Evolutionary conservation across 129 eudicot genomes (phyloP), one percentile per base, ranked within the genome.

Genomic region (Lonicera japonica): DNA sequence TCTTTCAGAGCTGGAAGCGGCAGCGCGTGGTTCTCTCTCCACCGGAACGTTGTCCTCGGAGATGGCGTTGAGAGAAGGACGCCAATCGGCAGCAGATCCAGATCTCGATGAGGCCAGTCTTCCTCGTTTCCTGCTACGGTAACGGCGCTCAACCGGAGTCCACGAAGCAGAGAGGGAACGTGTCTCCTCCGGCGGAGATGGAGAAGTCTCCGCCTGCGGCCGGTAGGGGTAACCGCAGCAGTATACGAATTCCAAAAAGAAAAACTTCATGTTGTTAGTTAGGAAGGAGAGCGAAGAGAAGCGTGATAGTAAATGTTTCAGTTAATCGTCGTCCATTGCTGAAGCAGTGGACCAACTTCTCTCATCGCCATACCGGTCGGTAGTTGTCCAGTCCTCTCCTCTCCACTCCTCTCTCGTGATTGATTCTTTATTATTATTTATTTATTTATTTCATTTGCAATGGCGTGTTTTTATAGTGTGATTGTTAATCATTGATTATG

Each of bases 21-120:
- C 36, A 0, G 22, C 24, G 29, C 60, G 46, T 11, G 34, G 14
- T 3, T 16, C 11, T 64, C 60, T 36, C 50, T 52, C 58, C 4
- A 36, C 69, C 11, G 36, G 50, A 5, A 53, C 58, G 21, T 65
- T 36, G 58, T 65, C 69, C 60, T 65, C 69, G 21, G 69, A 51
- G 55, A 65, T 65, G 0, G 51, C 51, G 25, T 53, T 19, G 25
- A 65, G 69, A 36, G 60, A 51, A 7, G 69, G 69, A 22, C 38
- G 45, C 69, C 60, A 65, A 0, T 52, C 69, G 15, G 50, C 50
- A 10, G 58, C 58, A 0, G 69, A 29, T 25, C 58, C 58, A 10
- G 58, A n/a, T 25, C 51, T 63, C 47, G 58, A 25, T 14, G 68
- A 14, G 0, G 22, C 17, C 41, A 11, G 29, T 1, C 52, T 51